A percentile compares a stretch with the other conserved stretches of the same genome.
Evolutionary conservation across 116 monocot species (phyloP).

Genomic region (Dioscorea cayenensis): DNA sequence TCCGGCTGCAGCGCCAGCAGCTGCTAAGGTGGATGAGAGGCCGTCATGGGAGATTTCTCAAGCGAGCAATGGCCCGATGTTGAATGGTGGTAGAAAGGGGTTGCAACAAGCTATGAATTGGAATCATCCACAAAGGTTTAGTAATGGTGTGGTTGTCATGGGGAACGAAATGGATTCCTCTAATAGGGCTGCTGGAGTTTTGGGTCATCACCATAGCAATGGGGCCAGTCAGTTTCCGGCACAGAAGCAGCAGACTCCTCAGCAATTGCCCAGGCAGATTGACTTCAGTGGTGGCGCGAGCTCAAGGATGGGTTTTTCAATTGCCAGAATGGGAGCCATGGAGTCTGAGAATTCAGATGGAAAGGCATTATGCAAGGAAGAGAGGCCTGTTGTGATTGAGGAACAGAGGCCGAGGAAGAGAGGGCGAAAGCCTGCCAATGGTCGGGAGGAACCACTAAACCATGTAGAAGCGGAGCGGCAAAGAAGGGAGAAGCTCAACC

Average conservation of each 20-base stretch:
- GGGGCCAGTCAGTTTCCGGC: constrained; percentile 13
- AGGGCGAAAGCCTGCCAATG: constrained; percentile 63
- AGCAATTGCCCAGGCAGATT: constrained; percentile 27
- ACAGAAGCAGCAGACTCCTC: constrained; percentile 20
- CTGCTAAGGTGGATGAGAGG: constrained; percentile 20
- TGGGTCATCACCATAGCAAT: constrained; percentile 13
- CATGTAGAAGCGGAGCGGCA: constrained; percentile 86
- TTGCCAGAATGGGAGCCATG: not conserved
- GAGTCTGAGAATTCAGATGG: constrained; percentile 43
- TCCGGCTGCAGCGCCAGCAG: not conserved
- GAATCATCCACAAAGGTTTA: constrained; percentile 17
- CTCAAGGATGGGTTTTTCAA: constrained; percentile 2
- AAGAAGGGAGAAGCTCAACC: constrained; percentile 83
- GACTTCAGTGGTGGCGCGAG: constrained; percentile 35
- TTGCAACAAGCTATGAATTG: constrained; percentile 18
- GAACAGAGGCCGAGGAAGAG: constrained; percentile 65
- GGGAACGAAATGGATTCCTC: constrained; percentile 10
- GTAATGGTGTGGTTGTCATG: constrained; percentile 19
- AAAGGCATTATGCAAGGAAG: constrained; percentile 45
- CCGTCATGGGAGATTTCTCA: constrained; percentile 14
- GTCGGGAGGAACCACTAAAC: constrained; percentile 70
- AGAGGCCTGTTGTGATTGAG: constrained; percentile 2
- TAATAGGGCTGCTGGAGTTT: constrained; percentile 6
- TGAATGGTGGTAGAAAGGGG: constrained; percentile 7
- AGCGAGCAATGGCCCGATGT: constrained; percentile 4